Conservation (phyloP, 371 early-diverging fungal species). For the Conidiobolus incongruus region DNA sequence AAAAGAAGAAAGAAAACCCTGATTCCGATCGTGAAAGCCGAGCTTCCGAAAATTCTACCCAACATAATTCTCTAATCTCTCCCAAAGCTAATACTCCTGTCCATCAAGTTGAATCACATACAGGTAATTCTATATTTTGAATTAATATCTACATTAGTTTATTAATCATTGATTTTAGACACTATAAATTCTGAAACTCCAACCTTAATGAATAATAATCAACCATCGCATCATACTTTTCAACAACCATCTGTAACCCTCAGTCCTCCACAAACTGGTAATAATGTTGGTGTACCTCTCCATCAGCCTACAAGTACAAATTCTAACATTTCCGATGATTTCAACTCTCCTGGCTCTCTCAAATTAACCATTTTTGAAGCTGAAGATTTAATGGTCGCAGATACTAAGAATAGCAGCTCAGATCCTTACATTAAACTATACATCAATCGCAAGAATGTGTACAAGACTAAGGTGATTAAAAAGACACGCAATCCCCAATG, state of each 20-base stretch:
- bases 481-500: constrained; percentile 49
- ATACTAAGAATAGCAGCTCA: constrained; percentile 15
- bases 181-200: too few species aligned
- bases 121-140: too few species aligned
- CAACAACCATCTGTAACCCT: too few species aligned
- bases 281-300: too few species aligned
- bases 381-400: constrained; percentile 24
- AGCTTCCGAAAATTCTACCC: neutral
- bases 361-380: constrained; percentile 22
- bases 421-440: constrained; percentile 26
- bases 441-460: constrained; percentile 19
- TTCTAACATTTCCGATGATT: too few species aligned
- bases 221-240: too few species aligned
- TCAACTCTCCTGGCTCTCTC: constrained; percentile 15
- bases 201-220: too few species aligned
- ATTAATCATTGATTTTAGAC: too few species aligned
- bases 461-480: constrained; percentile 49
- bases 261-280: too few species aligned
- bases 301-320: too few species aligned
- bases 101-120: too few species aligned
- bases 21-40: neutral
- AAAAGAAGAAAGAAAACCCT: neutral
- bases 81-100: neutral
- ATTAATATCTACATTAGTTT: too few species aligned
- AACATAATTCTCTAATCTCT: neutral